Evolutionary conservation across 805 yeast species (phyloP).

Genomic region (Sugiyamaella boreocaroliniensis): DNA sequence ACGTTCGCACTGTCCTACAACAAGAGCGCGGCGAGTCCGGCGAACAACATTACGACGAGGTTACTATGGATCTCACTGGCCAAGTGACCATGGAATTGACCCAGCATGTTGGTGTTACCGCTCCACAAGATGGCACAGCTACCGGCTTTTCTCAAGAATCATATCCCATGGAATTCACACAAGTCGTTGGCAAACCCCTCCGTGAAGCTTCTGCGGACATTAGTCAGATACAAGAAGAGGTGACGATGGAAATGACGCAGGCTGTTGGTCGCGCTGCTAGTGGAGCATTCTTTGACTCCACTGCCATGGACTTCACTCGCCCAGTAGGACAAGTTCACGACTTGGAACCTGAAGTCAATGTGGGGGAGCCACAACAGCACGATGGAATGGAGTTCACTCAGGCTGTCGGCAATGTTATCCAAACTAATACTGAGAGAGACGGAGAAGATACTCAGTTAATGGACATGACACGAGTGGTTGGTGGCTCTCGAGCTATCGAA

Average conservation of each 20-base stretch:
- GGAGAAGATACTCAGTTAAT: not conserved
- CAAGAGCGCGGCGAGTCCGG: not conserved
- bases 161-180: too few species aligned
- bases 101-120: too few species aligned
- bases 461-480: constrained; percentile 3
- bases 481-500: not conserved
- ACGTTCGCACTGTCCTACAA: not conserved
- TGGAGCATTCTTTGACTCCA: not conserved
- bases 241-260: constrained; percentile 9
- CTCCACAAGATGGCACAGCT: too few species aligned
- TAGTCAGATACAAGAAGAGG: too few species aligned
- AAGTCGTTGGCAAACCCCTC: too few species aligned
- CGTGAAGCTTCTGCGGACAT: too few species aligned
- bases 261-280: not conserved
- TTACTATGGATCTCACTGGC: constrained; percentile 3
- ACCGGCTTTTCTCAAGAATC: too few species aligned
- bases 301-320: constrained; percentile 17
- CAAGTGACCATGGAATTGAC: constrained; percentile 10
- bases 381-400: too few species aligned
- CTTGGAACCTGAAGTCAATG: not conserved
- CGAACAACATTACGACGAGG: too few species aligned
- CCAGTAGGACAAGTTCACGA: constrained; percentile 5
- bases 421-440: too few species aligned
- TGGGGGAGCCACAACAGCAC: not conserved
- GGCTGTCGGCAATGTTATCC: too few species aligned